These are phyloP conservation scores for Diaporthe sp. DNA, from an alignment of 2,329 filamentous ascomycete genomes.

Conservation along the genomic window DNA sequence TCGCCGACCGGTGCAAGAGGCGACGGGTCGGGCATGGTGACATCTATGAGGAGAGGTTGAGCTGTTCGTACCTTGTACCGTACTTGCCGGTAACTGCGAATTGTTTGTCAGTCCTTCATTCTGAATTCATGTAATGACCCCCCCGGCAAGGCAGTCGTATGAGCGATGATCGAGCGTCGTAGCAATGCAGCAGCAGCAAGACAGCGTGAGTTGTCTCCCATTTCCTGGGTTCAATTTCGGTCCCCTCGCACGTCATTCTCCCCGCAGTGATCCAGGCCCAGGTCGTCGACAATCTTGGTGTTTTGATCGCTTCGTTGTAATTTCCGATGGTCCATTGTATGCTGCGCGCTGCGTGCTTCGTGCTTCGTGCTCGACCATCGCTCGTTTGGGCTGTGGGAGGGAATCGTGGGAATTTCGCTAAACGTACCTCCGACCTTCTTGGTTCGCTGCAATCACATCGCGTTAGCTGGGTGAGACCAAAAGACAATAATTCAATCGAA, in stretches of 20 bases:
- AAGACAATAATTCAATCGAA: background rate
- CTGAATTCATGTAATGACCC: background rate
- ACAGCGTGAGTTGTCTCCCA: background rate
- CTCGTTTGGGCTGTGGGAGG: conserved; percentile 31
- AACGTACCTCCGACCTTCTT: conserved; percentile 76
- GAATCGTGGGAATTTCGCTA: conserved; percentile 31
- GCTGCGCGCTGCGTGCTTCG: background rate
- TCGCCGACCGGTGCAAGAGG: background rate
- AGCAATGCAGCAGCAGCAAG: conserved; percentile 15
- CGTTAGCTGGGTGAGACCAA: background rate
- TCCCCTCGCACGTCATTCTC: conserved; percentile 26
- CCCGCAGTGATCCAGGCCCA: background rate
- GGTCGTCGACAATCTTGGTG: background rate
- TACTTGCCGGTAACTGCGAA: conserved; percentile 98
- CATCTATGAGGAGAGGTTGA: conserved; percentile 45
- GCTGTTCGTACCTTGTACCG: conserved; percentile 85
- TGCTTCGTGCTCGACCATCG: conserved; percentile 39
- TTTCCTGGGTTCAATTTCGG: background rate
- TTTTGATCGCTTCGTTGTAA: background rate
- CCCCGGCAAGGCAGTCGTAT: background rate
- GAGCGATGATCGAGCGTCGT: conserved; percentile 17
- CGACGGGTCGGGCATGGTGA: conserved; percentile 4
- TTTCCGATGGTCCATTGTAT: background rate
- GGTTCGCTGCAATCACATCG: conserved; percentile 69
- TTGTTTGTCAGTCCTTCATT: conserved; percentile 32